Evolutionary conservation across 768 basidiomycete species (phyloP).

Genomic region (Tulasnella sp.): DNA sequence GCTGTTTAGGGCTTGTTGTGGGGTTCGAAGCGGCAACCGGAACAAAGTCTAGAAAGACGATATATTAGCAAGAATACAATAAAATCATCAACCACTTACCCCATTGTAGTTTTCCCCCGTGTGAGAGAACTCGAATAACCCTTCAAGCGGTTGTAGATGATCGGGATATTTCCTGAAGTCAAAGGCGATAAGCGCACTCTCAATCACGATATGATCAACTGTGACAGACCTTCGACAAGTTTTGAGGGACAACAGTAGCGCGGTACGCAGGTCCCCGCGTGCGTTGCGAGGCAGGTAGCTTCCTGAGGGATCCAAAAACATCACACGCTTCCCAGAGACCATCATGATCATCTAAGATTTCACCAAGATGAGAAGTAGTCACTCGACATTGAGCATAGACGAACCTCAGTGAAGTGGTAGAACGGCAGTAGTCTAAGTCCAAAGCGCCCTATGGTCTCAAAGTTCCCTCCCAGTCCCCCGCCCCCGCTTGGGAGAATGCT

Average conservation of each 20-base stretch:
- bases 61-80: background rate
- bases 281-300: slow-evolving; percentile 28
- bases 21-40: slow-evolving; percentile 34
- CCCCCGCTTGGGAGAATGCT: slow-evolving; percentile 36
- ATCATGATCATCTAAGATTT: slow-evolving; percentile 25
- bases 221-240: background rate
- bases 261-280: background rate
- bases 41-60: slow-evolving; percentile 32
- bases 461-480: slow-evolving; percentile 33
- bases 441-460: slow-evolving; percentile 39
- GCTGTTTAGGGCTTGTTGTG: slow-evolving; percentile 23
- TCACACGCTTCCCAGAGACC: slow-evolving; percentile 24
- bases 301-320: slow-evolving; percentile 39
- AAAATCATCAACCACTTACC: slow-evolving; percentile 24
- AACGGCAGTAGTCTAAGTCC: slow-evolving; percentile 42
- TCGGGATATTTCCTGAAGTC: slow-evolving; percentile 32
- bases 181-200: too few relatives aligned
- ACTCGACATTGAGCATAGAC: slow-evolving; percentile 20
- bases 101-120: slow-evolving; percentile 30
- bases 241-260: background rate
- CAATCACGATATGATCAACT: too few relatives aligned
- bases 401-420: slow-evolving; percentile 43
- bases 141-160: slow-evolving; percentile 32
- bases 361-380: background rate
- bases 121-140: slow-evolving; percentile 34